Conservation (phyloP, 2,329 filamentous ascomycete genomes). For the Monosporascus sp. region DNA sequence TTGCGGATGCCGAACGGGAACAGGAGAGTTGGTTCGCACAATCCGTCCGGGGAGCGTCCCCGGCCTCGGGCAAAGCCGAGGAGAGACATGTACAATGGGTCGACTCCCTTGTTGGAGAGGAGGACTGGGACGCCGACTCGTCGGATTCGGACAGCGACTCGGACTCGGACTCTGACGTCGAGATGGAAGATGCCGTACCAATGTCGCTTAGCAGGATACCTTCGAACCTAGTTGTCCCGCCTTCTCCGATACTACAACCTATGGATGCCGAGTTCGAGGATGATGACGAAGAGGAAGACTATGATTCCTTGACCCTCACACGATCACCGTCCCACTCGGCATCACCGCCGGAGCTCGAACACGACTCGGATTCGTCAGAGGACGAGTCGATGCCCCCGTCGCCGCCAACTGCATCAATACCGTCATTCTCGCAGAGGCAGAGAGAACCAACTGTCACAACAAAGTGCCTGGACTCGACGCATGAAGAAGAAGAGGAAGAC, state of each 20-base stretch:
- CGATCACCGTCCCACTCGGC: conserved; percentile 62
- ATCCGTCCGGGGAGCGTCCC: conserved; percentile 73
- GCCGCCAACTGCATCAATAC: conserved; percentile 53
- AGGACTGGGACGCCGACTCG: conserved; percentile 64
- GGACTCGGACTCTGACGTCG: conserved; percentile 53
- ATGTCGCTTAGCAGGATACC: conserved; percentile 39
- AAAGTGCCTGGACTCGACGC: conserved; percentile 29
- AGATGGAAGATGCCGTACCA: conserved; percentile 45
- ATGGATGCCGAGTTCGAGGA: conserved; percentile 34
- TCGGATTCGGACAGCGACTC: conserved; percentile 50
- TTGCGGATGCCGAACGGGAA: conserved; percentile 89
- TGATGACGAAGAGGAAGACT: conserved; percentile 50
- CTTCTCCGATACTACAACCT: conserved; percentile 29
- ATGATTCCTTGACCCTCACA: conserved; percentile 60
- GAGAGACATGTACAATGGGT: conserved; percentile 84
- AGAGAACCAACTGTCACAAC: conserved; percentile 32
- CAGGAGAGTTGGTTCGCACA: conserved; percentile 98
- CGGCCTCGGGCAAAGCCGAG: conserved; percentile 51
- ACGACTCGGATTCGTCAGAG: conserved; percentile 66
- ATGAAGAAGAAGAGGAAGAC: conserved; percentile 33
- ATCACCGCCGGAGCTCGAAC: conserved; percentile 65
- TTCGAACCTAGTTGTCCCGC: conserved; percentile 27
- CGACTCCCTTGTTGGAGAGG: conserved; percentile 70
- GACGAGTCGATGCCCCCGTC: conserved; percentile 72
- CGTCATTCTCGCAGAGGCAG: conserved; percentile 57